Conservation (phyloP, 208 protist species). For the Lotmaria passim region DNA sequence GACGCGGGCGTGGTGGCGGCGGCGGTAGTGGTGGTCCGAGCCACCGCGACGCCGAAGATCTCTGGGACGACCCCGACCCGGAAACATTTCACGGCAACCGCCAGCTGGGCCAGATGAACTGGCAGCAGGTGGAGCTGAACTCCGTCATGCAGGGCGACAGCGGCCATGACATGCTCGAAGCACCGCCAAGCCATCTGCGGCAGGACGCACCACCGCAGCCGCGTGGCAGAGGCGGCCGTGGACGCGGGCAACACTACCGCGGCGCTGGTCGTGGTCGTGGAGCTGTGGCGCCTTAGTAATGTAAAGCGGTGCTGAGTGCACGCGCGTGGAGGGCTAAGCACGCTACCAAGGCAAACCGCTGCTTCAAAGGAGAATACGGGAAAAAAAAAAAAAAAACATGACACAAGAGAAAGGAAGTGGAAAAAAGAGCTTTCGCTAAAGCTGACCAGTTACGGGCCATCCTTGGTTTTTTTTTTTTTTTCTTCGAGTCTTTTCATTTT, state of each 20-base stretch:
- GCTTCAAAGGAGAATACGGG: neutral
- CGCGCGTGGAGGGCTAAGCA: neutral
- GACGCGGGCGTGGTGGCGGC: conserved; percentile 22
- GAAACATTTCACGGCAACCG: conserved; percentile 74
- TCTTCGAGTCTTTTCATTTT: neutral
- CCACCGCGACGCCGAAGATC: conserved; percentile 37
- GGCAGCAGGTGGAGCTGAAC: conserved; percentile 73
- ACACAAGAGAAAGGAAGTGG: neutral
- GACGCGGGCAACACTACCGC: conserved; percentile 15
- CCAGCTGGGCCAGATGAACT: conserved; percentile 67
- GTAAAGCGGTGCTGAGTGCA: neutral
- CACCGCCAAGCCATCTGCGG: conserved; percentile 15
- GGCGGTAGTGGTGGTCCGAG: conserved; percentile 5
- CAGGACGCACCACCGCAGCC: conserved; percentile 24
- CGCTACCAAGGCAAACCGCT: too few species aligned
- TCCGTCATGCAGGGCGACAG: conserved; percentile 17
- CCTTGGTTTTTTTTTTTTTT: conserved; percentile 14
- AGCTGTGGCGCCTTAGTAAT: neutral
- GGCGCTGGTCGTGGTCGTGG: conserved; percentile 20
- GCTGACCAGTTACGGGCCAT: too few species aligned
- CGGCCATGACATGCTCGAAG: conserved; percentile 25
- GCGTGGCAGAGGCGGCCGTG: conserved; percentile 19
- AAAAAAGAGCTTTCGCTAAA: neutral
- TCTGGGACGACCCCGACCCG: conserved; percentile 86
- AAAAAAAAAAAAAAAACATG: neutral